Conservation (phyloP, 2,329 filamentous ascomycete genomes). For the Pseudogymnoascus sp. region DNA sequence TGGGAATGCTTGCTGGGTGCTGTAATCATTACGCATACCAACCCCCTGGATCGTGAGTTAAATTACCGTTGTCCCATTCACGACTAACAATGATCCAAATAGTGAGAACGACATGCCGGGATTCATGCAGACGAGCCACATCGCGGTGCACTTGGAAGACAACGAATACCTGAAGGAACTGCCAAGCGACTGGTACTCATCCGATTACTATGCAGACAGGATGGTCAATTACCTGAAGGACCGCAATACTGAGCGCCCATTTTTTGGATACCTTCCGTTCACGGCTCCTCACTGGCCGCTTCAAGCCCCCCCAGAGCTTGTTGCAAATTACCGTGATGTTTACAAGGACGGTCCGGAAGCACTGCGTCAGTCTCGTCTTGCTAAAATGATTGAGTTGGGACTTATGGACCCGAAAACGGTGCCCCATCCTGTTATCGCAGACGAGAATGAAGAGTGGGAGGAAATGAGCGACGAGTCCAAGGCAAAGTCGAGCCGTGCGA, state of each 20-base stretch:
- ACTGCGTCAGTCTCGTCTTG: constrained; percentile 37
- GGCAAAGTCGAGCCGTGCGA: constrained; percentile 36
- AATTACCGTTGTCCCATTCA: not conserved
- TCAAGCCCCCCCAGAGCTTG: constrained; percentile 45
- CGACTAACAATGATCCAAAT: not conserved
- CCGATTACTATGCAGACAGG: constrained; percentile 45
- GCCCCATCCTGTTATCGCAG: constrained; percentile 35
- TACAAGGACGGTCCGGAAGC: constrained; percentile 45
- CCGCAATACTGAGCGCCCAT: constrained; percentile 38
- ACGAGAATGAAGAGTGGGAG: constrained; percentile 28
- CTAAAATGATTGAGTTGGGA: constrained; percentile 38
- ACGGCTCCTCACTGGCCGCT: constrained; percentile 59
- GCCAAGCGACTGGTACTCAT: constrained; percentile 47
- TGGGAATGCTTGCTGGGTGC: constrained; percentile 48
- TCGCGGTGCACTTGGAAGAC: constrained; percentile 22
- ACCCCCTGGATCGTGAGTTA: constrained; percentile 19
- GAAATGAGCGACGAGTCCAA: constrained; percentile 33
- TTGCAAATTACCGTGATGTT: constrained; percentile 40
- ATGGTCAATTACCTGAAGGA: constrained; percentile 45
- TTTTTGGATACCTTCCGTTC: constrained; percentile 56
- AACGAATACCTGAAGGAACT: constrained; percentile 2
- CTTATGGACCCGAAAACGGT: constrained; percentile 36
- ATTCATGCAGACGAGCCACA: constrained; percentile 34
- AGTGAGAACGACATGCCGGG: constrained; percentile 22
- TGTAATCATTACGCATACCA: constrained; percentile 36